Conservation (phyloP, 75 land plant species). For the Pseudotsuga menziesii region DNA sequence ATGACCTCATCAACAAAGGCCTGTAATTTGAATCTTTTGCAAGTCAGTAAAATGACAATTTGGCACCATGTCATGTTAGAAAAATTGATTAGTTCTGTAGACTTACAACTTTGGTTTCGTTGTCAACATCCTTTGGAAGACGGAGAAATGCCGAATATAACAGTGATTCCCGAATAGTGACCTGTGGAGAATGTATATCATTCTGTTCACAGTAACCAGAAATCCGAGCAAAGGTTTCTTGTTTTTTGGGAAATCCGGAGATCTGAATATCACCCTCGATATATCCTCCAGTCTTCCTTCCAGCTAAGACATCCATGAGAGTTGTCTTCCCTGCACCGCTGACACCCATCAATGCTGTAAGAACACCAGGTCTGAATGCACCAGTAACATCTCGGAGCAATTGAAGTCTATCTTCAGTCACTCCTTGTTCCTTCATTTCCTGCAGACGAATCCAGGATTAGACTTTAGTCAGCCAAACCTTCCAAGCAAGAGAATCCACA, state of each 20-base stretch:
- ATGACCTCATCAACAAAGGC: constrained; percentile 73
- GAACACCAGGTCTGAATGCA: constrained; percentile 75
- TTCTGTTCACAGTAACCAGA: constrained; percentile 85
- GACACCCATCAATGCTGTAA: constrained; percentile 85
- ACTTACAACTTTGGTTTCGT: constrained; percentile 54
- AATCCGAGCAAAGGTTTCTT: constrained; percentile 82
- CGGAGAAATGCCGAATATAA: constrained; percentile 85
- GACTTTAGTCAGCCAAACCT: neutral
- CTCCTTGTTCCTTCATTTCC: constrained; percentile 87
- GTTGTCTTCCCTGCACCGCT: constrained; percentile 95
- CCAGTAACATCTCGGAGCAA: constrained; percentile 64
- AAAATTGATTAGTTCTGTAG: neutral
- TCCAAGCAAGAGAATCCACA: neutral
- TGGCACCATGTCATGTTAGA: neutral
- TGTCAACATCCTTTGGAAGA: constrained; percentile 56
- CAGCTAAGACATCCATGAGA: constrained; percentile 88
- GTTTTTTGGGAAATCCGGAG: constrained; percentile 74
- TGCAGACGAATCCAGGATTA: constrained; percentile 14
- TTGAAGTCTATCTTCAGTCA: constrained; percentile 67
- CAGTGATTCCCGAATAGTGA: constrained; percentile 68
- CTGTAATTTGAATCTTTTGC: constrained; percentile 18
- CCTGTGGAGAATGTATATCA: constrained; percentile 86
- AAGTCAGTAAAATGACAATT: neutral
- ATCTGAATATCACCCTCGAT: constrained; percentile 82
- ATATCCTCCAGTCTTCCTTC: constrained; percentile 84